Evolutionary conservation across 2,329 filamentous ascomycete genomes (phyloP).

Genomic region (Akanthomyces dipterigenus): DNA sequence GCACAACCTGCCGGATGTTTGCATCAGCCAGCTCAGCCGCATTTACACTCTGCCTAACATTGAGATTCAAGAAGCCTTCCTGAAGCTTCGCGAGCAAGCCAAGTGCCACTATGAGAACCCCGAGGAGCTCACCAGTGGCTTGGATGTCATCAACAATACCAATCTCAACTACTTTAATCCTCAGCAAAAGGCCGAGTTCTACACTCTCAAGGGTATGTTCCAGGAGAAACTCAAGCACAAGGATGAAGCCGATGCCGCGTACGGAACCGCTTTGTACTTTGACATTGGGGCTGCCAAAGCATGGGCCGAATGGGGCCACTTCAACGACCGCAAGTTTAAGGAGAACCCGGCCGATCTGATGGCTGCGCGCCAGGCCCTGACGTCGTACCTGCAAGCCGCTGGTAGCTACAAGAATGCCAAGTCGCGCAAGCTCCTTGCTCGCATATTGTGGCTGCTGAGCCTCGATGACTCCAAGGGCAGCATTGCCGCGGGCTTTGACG

Average conservation of each 20-base stretch:
- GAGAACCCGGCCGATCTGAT: constrained; percentile 76
- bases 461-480: constrained; percentile 81
- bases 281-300: constrained; percentile 94
- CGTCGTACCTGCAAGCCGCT: constrained; percentile 92
- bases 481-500: constrained; percentile 81
- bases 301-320: constrained; percentile 98
- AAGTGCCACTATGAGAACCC: constrained; percentile 98
- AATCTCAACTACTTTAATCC: constrained; percentile 97
- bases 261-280: constrained; percentile 90
- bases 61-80: constrained; percentile 97
- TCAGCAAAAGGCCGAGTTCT: constrained; percentile 97
- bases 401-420: constrained; percentile 97
- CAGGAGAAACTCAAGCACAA: constrained; percentile 87
- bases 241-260: constrained; percentile 86
- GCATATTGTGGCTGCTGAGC: constrained; percentile 92
- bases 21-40: constrained; percentile 90
- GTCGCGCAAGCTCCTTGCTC: constrained; percentile 84
- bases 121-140: constrained; percentile 79
- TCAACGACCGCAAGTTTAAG: constrained; percentile 95
- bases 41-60: constrained; percentile 99
- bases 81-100: constrained; percentile 96
- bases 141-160: constrained; percentile 99
- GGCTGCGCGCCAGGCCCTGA: constrained; percentile 83
- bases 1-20: constrained; percentile 93
- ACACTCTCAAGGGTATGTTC: constrained; percentile 99